These are phyloP conservation scores for Coccinonectria pachysandricola DNA, from an alignment of 2,329 filamentous ascomycete species.

Conservation along the genomic window DNA sequence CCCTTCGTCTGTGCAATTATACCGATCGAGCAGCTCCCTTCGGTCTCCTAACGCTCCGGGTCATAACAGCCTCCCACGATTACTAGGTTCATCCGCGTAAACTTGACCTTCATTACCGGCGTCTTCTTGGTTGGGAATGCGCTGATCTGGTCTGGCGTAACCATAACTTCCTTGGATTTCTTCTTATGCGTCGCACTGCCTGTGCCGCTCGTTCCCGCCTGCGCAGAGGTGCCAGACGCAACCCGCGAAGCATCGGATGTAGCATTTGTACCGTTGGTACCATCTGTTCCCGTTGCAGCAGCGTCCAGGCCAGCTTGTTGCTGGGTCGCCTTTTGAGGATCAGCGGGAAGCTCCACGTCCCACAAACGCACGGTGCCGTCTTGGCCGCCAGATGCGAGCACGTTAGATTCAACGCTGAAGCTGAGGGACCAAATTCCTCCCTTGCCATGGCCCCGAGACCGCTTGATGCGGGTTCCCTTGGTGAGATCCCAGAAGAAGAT, in stretches of 20 bases:
- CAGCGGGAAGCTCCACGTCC: conserved; percentile 70
- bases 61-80: conserved; percentile 69
- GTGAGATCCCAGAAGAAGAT: conserved; percentile 92
- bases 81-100: conserved; percentile 91
- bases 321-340: conserved; percentile 48
- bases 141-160: conserved; percentile 86
- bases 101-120: conserved; percentile 84
- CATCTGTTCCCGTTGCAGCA: conserved; percentile 31
- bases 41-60: conserved; percentile 36
- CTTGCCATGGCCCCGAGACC: conserved; percentile 86
- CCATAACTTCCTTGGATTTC: conserved; percentile 79
- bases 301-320: conserved; percentile 34
- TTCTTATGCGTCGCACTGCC: conserved; percentile 46
- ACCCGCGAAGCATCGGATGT: conserved; percentile 20
- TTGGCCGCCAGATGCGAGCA: conserved; percentile 81
- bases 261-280: conserved; percentile 20
- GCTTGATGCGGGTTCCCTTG: conserved; percentile 79
- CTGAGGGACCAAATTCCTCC: conserved; percentile 88
- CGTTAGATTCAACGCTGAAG: conserved; percentile 86
- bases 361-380: conserved; percentile 90
- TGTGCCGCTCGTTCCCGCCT: conserved; percentile 17
- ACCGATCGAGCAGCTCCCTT: conserved; percentile 1
- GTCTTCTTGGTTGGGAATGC: conserved; percentile 95
- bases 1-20: too few species aligned
- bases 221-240: conserved; percentile 16